Conservation (phyloP, 2,329 filamentous ascomycete genomes). For the Calonectria hongkongensis region DNA sequence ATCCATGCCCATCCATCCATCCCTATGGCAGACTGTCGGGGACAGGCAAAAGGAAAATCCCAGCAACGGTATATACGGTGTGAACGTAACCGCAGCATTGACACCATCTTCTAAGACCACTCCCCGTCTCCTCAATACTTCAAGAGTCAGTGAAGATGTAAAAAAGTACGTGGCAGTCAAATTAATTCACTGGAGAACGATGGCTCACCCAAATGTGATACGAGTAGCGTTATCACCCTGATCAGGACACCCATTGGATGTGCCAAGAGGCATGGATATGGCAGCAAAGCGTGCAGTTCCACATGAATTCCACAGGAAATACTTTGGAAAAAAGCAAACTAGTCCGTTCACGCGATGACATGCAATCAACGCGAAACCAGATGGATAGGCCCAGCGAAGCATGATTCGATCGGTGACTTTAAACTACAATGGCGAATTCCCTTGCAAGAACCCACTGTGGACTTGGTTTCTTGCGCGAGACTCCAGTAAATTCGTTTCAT, state of each 20-base stretch:
- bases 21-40: background rate
- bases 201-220: background rate
- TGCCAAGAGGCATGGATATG: background rate
- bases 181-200: background rate
- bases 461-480: background rate
- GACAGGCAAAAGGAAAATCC: background rate
- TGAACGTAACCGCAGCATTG: conserved; percentile 13
- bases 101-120: background rate
- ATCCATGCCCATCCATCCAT: background rate
- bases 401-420: background rate
- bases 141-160: conserved; percentile 1
- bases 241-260: background rate
- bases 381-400: background rate
- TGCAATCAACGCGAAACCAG: background rate
- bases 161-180: conserved; percentile 4
- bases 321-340: background rate
- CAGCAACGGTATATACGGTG: background rate
- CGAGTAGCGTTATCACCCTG: background rate
- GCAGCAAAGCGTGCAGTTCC: background rate
- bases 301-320: background rate
- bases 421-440: background rate
- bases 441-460: background rate
- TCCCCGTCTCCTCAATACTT: conserved; percentile 1
- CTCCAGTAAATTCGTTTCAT: background rate
- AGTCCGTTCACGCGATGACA: background rate